Base-by-base conservation (phyloP, 768 basidiomycete species). In the Multifurca ochricompacta region DNA sequence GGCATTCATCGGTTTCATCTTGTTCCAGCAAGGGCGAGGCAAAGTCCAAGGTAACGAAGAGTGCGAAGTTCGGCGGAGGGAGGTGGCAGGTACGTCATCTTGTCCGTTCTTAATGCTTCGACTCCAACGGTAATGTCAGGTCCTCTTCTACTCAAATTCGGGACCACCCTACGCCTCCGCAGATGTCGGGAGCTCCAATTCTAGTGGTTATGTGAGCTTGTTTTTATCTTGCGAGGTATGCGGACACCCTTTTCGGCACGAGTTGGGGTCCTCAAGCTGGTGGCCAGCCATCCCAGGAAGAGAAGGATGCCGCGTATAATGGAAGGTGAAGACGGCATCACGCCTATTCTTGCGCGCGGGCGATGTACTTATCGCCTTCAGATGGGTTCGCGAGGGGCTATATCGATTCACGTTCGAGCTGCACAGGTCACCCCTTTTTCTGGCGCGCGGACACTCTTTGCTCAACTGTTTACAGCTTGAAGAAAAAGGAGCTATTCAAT, bases 401-500 rank as follows among this genome's bases (percentile, higher is more conserved):
- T 92, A 80, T 71, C 89, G 83, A 63, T 93, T 92, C 67, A 81
- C 77, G 56, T 91, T 93, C 61, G 90, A 91, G 64, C 72, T 92
- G 60, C 78, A 80, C 64, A 85, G 80, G 87, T 83, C 60, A 60
- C 65, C 19, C 18, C 23, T 9, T n/a, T 46, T 59, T 27, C 59
- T 45, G 23, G 21, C 14, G 47, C 35, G 35, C 16, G 10, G 46
- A n/a, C 35, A 44, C 27, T 13, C 6, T 18, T 51, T 52, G 39
- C 48, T 51, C 3, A 41, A 36, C 8, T 31, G 28, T 6, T 25
- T 57, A 14, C 57, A 74, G 70, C 50, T 21, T 70, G n/a, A 66
- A 78, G 70, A 84, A 79, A 63, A 73, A 70, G 1, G 66, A 77
- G 1, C 52, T 77, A 1, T 84, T 79, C 62, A 81, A 81, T 53